Conservation (phyloP, 2,329 filamentous ascomycete species). For the Drechslerella dactyloides region DNA sequence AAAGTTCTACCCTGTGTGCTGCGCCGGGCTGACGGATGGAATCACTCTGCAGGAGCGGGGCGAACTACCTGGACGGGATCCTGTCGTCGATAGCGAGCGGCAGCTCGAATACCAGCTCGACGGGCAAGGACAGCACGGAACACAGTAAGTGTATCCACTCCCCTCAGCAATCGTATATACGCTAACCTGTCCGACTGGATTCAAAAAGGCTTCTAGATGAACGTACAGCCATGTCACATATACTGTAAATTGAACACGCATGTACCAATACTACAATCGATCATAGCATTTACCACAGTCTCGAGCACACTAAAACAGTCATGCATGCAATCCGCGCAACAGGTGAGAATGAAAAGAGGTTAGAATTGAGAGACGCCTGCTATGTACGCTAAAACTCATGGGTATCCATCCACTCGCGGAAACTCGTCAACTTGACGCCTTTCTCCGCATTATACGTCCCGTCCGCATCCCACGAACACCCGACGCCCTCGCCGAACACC, state of each 20-base stretch:
- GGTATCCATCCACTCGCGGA: slow-evolving; percentile 46
- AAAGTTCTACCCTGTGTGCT: not conserved
- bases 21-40: not conserved
- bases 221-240: not conserved
- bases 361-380: slow-evolving; percentile 9
- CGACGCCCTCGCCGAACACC: slow-evolving; percentile 67
- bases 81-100: slow-evolving; percentile 54
- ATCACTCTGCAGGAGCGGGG: slow-evolving; percentile 52
- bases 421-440: slow-evolving; percentile 58
- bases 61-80: slow-evolving; percentile 55
- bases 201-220: slow-evolving; percentile 11
- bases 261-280: not conserved
- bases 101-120: slow-evolving; percentile 54
- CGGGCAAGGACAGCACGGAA: slow-evolving; percentile 55
- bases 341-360: slow-evolving; percentile 2
- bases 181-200: not conserved
- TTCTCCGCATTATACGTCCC: slow-evolving; percentile 64
- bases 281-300: too few species aligned
- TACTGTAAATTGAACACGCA: not conserved
- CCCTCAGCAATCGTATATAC: not conserved
- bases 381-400: slow-evolving; percentile 46
- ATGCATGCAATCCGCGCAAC: not conserved
- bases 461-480: slow-evolving; percentile 66
- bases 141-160: slow-evolving; percentile 40
- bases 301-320: too few species aligned